phyloP scores from a whole-genome alignment of 1,139 yeast genomes.

The Debaryomyces psychrophilus region DNA sequence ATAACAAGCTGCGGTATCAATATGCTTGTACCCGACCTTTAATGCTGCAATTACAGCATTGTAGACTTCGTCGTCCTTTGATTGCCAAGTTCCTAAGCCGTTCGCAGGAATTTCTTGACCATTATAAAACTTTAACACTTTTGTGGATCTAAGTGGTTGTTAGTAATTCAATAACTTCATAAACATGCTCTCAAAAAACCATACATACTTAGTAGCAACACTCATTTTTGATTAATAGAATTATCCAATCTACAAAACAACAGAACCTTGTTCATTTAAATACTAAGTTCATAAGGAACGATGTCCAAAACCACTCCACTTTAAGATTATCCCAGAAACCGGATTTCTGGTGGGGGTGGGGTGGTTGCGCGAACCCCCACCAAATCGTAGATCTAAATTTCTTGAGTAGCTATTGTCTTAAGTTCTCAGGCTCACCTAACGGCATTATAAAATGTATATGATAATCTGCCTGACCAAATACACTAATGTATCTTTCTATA shows the following conservation, averaged over 20 bases:
- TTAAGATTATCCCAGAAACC: not conserved
- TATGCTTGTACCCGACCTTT: conserved; percentile 69
- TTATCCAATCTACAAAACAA: not conserved
- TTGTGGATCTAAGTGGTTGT: conserved; percentile 17
- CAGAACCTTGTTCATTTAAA: not conserved
- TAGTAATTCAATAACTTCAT: not conserved
- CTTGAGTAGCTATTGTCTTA: too few relatives aligned
- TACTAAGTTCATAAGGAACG: not conserved
- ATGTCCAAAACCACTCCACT: not conserved
- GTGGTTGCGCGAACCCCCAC: not conserved
- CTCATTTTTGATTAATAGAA: conserved; percentile 1
- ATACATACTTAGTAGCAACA: conserved; percentile 2
- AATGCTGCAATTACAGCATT: conserved; percentile 62
- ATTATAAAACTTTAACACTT: conserved; percentile 48
- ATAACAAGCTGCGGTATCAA: conserved; percentile 73
- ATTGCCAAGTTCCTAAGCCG: conserved; percentile 79
- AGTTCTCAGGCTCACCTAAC: too few relatives aligned
- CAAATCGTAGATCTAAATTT: not conserved
- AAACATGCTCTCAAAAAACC: not conserved
- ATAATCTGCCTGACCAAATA: too few relatives aligned
- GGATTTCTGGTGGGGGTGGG: not conserved
- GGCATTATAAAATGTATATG: too few relatives aligned
- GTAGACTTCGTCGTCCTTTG: conserved; percentile 52
- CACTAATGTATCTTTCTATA: too few relatives aligned
- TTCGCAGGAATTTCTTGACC: conserved; percentile 64